Conservation (phyloP, 768 basidiomycete species). For the Postia placenta region DNA sequence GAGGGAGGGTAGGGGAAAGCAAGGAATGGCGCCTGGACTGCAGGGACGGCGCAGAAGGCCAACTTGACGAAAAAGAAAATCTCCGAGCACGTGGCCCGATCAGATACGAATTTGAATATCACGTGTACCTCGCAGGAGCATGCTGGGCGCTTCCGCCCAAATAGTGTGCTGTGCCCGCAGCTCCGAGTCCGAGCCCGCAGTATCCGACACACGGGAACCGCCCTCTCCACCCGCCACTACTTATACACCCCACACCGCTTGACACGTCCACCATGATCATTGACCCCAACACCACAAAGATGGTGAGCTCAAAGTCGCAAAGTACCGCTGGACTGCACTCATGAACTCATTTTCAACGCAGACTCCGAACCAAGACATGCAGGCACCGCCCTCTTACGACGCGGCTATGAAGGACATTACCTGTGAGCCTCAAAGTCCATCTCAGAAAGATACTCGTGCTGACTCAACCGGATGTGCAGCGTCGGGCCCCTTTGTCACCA, state of each 20-base stretch:
- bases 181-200: not conserved
- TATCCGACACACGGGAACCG: not conserved
- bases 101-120: not conserved
- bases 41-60: not conserved
- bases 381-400: constrained; percentile 26
- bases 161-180: not conserved
- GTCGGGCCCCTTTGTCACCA: constrained; percentile 15
- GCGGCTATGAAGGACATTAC: constrained; percentile 1
- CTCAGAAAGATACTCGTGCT: not conserved
- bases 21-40: constrained; percentile 2
- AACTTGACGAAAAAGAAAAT: constrained; percentile 9
- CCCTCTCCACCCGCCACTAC: constrained; percentile 6
- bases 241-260: no score
- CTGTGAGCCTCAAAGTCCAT: not conserved
- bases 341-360: no score
- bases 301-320: constrained; percentile 15
- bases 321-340: no score
- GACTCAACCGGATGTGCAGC: constrained; percentile 7
- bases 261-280: constrained; percentile 13
- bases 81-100: constrained; percentile 8
- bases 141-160: not conserved
- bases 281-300: constrained; percentile 10
- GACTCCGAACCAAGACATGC: constrained; percentile 3
- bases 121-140: not conserved
- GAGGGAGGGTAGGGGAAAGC: constrained; percentile 1